A percentile compares a stretch with the other conserved stretches of the same genome.
Evolutionary conservation across 2,329 filamentous ascomycete species (phyloP).

Genomic region (Calonectria pseudoreteaudii): DNA sequence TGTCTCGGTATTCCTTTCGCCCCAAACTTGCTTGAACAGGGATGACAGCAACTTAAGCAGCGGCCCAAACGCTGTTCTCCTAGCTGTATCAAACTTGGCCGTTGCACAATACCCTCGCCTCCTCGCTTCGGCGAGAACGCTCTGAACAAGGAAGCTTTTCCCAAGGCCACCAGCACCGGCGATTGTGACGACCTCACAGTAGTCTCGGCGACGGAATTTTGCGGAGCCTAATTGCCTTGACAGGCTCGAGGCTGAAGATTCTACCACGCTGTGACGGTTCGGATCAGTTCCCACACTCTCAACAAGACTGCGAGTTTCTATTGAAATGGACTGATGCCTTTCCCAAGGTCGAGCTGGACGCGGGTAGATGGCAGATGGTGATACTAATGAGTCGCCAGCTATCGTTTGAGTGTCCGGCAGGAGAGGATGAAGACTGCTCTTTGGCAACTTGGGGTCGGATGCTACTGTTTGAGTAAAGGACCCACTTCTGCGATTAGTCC

Average conservation of each 20-base stretch:
- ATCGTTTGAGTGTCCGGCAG: constrained; percentile 55
- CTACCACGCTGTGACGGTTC: constrained; percentile 55
- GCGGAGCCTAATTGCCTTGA: constrained; percentile 66
- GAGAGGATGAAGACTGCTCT: constrained; percentile 55
- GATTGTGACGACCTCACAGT: constrained; percentile 72
- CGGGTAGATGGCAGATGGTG: constrained; percentile 53
- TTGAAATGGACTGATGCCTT: constrained; percentile 62
- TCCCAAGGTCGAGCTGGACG: constrained; percentile 62
- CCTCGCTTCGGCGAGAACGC: constrained; percentile 70
- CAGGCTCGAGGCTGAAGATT: constrained; percentile 61
- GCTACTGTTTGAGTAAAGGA: constrained; percentile 61
- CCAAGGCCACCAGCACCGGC: constrained; percentile 73
- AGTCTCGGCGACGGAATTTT: constrained; percentile 71
- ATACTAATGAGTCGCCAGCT: constrained; percentile 61
- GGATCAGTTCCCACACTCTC: constrained; percentile 60
- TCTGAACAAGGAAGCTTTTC: constrained; percentile 74
- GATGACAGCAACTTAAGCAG: constrained; percentile 74
- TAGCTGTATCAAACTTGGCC: constrained; percentile 73
- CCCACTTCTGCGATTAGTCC: constrained; percentile 60
- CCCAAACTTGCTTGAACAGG: constrained; percentile 75
- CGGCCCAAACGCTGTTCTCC: constrained; percentile 71
- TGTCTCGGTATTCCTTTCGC: constrained; percentile 74
- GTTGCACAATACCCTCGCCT: constrained; percentile 74
- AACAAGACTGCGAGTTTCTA: constrained; percentile 59
- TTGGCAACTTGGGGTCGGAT: constrained; percentile 55